Conservation (phyloP, 805 yeast species). For the Candida vaughaniae region DNA sequence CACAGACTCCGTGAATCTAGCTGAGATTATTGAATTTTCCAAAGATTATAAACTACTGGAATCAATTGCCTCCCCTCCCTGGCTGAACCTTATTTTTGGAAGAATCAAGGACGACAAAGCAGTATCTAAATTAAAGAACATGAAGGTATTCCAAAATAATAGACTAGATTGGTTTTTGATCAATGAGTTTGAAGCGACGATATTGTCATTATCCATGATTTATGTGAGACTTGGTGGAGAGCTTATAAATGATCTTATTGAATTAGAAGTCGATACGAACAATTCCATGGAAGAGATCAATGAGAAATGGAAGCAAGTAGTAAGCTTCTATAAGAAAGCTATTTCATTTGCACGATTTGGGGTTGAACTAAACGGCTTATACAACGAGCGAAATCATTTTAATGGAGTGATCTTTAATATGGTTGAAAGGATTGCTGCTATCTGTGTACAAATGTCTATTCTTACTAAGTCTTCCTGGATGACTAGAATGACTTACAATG, state of each 20-base stretch:
- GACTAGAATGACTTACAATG: constrained; percentile 24
- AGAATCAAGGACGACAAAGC: background rate
- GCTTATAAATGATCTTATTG: constrained; percentile 33
- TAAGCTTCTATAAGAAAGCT: constrained; percentile 30
- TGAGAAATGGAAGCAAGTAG: constrained; percentile 38
- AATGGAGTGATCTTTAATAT: constrained; percentile 14
- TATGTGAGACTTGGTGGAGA: constrained; percentile 37
- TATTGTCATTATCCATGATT: constrained; percentile 24
- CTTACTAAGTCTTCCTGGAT: constrained; percentile 39
- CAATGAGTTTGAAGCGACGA: constrained; percentile 27
- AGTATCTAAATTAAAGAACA: background rate
- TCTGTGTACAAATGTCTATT: constrained; percentile 39
- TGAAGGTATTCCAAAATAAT: background rate
- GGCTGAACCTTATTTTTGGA: constrained; percentile 2
- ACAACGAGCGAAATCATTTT: constrained; percentile 2
- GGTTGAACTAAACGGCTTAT: constrained; percentile 1
- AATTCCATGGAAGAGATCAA: constrained; percentile 16
- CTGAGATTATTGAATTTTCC: background rate
- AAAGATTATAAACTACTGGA: background rate
- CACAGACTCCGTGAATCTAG: background rate
- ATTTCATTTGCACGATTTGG: constrained; percentile 23
- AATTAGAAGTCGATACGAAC: constrained; percentile 7
- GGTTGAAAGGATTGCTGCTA: constrained; percentile 24
- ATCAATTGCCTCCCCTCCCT: constrained; percentile 1
- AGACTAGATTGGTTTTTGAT: constrained; percentile 27